phyloP scores from a whole-genome alignment of 805 yeast species.

The Saturnispora zaruensis region DNA sequence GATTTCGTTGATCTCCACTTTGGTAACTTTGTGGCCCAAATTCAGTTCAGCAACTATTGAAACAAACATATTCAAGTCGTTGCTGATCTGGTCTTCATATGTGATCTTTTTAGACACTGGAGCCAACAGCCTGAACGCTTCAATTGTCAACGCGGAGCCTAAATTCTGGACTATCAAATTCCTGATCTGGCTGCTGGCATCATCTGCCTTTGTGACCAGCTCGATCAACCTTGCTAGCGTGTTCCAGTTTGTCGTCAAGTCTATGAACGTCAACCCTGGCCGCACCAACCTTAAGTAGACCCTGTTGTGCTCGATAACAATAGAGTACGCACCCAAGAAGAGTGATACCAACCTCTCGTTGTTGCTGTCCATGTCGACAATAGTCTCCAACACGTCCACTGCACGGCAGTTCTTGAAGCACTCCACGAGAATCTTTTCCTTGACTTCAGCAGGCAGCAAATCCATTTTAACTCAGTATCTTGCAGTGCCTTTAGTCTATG shows the following conservation, averaged over 20 bases:
- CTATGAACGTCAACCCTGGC: conserved; percentile 5
- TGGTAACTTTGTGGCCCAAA: not conserved
- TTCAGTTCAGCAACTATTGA: not conserved
- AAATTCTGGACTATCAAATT: conserved; percentile 5
- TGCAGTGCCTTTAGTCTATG: too few species aligned
- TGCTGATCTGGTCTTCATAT: conserved; percentile 6
- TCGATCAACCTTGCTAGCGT: not conserved
- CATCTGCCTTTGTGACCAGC: not conserved
- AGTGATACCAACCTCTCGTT: not conserved
- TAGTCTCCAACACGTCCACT: conserved; percentile 3
- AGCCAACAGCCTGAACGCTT: conserved; percentile 3
- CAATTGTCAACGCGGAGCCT: not conserved
- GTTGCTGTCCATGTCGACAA: not conserved
- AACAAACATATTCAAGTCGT: not conserved
- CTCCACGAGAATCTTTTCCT: conserved; percentile 3
- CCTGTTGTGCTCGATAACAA: conserved; percentile 5
- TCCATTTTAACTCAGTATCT: too few species aligned
- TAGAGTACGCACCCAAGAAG: not conserved
- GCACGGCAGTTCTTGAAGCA: conserved; percentile 2
- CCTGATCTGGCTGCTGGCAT: not conserved
- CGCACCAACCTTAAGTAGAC: conserved; percentile 3
- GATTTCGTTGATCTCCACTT: conserved; percentile 4
- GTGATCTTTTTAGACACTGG: not conserved
- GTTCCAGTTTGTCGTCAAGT: conserved; percentile 2
- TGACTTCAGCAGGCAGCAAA: conserved; percentile 1